phyloP scores from a whole-genome alignment of 169 alveolate species.

The Plasmodium sp. region DNA sequence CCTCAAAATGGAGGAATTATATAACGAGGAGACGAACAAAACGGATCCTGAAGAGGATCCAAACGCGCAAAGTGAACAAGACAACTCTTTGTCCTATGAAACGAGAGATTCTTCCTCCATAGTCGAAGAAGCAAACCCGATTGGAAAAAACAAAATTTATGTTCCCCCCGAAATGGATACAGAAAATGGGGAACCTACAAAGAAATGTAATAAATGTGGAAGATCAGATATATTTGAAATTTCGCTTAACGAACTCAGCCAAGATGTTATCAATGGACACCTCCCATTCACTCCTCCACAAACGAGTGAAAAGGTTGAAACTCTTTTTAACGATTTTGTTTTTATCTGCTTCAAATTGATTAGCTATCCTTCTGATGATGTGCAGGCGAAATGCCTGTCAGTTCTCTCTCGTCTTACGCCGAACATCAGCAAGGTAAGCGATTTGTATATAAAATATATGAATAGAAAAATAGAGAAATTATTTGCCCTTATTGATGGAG shows the following conservation, averaged over 20 bases:
- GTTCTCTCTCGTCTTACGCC: background rate
- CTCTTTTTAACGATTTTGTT: slow-evolving; percentile 30
- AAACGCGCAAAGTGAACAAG: background rate
- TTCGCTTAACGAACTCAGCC: background rate
- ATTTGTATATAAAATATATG: slow-evolving; percentile 12
- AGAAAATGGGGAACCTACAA: background rate
- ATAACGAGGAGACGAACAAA: background rate
- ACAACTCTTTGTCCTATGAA: background rate
- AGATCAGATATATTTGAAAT: background rate
- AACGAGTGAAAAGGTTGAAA: slow-evolving; percentile 9
- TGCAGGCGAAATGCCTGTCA: slow-evolving; percentile 4
- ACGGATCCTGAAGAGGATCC: background rate
- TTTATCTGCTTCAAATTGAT: slow-evolving; percentile 57
- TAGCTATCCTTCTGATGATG: slow-evolving; percentile 25
- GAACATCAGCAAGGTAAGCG: slow-evolving; percentile 14
- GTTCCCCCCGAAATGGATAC: background rate
- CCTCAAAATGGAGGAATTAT: background rate
- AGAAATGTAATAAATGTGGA: background rate
- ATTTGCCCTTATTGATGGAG: slow-evolving; percentile 9
- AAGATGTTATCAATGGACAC: background rate
- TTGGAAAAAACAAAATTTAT: background rate
- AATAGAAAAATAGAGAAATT: slow-evolving; percentile 18
- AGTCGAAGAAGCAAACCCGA: background rate
- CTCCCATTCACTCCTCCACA: background rate
- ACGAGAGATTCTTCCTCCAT: background rate